These are phyloP conservation scores for Cymbidium sinense DNA, from an alignment of 106 monocot genomes.

Conservation along the genomic window DNA sequence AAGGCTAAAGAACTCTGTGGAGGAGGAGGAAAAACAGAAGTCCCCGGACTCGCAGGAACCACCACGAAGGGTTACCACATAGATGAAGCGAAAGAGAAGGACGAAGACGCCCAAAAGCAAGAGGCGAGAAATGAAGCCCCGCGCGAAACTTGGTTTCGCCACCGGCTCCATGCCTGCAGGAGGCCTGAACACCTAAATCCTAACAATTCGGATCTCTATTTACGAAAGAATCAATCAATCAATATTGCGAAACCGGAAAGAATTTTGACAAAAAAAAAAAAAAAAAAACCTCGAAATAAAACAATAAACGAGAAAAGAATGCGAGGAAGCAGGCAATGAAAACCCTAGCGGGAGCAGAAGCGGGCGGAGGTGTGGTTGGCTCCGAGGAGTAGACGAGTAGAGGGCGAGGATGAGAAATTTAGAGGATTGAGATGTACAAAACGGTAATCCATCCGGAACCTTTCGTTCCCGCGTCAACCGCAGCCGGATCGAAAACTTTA, in stretches of 20 bases:
- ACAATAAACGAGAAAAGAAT: background rate
- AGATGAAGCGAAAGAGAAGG: constrained; percentile 57
- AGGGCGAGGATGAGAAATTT: constrained; percentile 18
- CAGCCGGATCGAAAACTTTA: background rate
- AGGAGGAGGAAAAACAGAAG: constrained; percentile 66
- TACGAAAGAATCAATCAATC: background rate
- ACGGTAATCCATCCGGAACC: constrained; percentile 10
- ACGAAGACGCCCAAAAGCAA: constrained; percentile 44
- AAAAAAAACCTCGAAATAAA: no score
- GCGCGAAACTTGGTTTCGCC: constrained; percentile 19
- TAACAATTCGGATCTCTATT: constrained; percentile 2
- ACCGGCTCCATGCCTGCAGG: constrained; percentile 34
- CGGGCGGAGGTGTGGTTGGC: constrained; percentile 64
- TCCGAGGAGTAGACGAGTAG: constrained; percentile 32
- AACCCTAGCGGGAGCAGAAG: constrained; percentile 45
- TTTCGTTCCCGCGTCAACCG: background rate
- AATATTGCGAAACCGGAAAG: background rate
- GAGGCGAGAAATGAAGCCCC: constrained; percentile 27
- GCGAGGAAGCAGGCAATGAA: background rate
- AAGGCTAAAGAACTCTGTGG: constrained; percentile 1
- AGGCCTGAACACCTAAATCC: background rate
- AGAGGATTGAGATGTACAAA: constrained; percentile 16
- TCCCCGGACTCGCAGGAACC: constrained; percentile 44
- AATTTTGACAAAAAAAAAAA: background rate
- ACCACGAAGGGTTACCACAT: constrained; percentile 47